Evolutionary conservation across 2,329 filamentous ascomycete genomes (phyloP), one percentile per base, ranked within the genome.

Genomic region (Clarireedia hainanense): DNA sequence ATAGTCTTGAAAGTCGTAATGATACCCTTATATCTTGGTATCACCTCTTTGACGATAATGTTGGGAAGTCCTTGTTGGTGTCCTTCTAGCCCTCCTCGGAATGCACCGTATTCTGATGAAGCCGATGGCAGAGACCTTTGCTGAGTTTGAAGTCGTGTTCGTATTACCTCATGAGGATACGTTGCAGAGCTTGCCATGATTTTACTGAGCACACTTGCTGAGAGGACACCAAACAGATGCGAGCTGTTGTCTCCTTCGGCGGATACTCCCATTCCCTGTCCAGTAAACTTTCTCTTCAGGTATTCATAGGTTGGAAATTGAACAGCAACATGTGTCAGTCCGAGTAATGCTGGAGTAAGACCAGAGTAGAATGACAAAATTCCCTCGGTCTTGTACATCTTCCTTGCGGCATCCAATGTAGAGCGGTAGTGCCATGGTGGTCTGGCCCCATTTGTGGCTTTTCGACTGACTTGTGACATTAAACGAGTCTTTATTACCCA

Each of bases 401-500:
- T 96, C 63, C 84, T 86, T 52, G 91, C 91, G 3, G 94, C 94
- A 73, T 99, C 94, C 53, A 91, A 75, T 1, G 94, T 97, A 57
- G 85, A 90, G 62, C 78, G 82, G 72, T 99, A 99, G 69, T 96
- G 88, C 90, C 91, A 97, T 30, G 86, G 86, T n/a, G 84, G 80
- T 55, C 83, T 79, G 20, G 80, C 78, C 61, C 70, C 68, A 70
- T 79, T 68, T 67, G 73, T 76, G 34, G 80, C 75, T 59, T 74
- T 77, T 39, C 76, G 71, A 62, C 81, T 84, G 23, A 84, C 87
- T 74, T 97, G 94, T 39, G 94, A 96, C 94, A 97, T 97, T 64
- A 99, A 81, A 63, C 94, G 81, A 49, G 94, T 99, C 74, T 99
- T 99, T 75, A 99, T 96, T 39, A 99, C 94, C 94, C 94, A 99